Evolutionary conservation across 306 rosid species (phyloP), one percentile per base, ranked within the genome.

Genomic region (Citrullus amarus): DNA sequence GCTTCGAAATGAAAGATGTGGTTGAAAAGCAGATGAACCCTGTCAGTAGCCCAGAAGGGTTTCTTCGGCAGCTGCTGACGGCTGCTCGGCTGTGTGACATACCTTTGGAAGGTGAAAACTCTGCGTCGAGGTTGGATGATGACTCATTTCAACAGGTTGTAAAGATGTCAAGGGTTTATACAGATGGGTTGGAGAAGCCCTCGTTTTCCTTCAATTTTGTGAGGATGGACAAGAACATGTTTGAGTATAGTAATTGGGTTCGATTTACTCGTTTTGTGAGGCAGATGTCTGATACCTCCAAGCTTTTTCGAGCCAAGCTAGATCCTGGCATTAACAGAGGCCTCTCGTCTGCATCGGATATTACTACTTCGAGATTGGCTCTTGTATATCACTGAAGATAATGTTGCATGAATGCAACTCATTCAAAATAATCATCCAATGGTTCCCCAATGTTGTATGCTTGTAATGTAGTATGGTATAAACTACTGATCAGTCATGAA

Each of bases 191-290:
- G 43, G 98, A 91, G 79, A 93, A 80, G 76, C 97, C 92, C 61
- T 90, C 92, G 34, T 91, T 91, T 84, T 90, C 96, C 0, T 93
- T 93, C 85, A 93, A 89, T 83, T 89, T 90, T 48, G 90, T 84
- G 84, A 93, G 98, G 88, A 89, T 93, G 97, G 89, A 84, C 75
- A 86, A 67, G 81, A 88, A 84, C 76, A 84, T 93, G 96, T 91
- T 93, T 39, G 96, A 89, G 60, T 46, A 83, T 65, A 87, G 86
- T 79, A 90, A 85, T 53, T 93, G 97, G 97, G 84, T 84, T 50
- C 93, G 88, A 11, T 91, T 93, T 78, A 85, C 97, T 68, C 97
- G 89, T 69, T 93, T 93, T 76, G 97, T 88, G 87, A 90, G 88
- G 89, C 92, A 88, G 77, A 89, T 93, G 92, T 86, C 97, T 8